Conservation (phyloP, 352 stramenopile species). For the Pythium coloratum region DNA sequence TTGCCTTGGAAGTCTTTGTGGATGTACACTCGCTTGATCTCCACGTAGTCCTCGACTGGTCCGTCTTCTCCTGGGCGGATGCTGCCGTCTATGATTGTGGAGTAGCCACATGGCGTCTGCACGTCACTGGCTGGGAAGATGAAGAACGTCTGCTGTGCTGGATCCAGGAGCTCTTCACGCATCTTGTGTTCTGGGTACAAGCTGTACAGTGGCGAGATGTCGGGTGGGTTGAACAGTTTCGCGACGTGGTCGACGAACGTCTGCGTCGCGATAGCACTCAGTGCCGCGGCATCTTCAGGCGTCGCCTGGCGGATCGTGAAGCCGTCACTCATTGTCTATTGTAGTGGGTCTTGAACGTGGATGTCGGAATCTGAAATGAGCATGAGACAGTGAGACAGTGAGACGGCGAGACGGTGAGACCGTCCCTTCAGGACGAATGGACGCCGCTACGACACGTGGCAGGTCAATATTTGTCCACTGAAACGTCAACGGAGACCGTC, state of each 20-base stretch:
- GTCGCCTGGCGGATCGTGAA: conserved; percentile 23
- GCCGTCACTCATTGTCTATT: background rate
- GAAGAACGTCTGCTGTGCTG: conserved; percentile 25
- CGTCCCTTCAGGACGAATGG: too few relatives aligned
- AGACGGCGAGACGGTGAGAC: too few relatives aligned
- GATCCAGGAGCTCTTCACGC: conserved; percentile 24
- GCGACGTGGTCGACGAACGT: conserved; percentile 33
- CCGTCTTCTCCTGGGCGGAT: conserved; percentile 28
- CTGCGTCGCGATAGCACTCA: conserved; percentile 30
- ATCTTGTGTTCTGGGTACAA: conserved; percentile 26
- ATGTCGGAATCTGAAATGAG: background rate
- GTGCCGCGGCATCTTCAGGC: conserved; percentile 19
- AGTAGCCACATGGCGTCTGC: conserved; percentile 23
- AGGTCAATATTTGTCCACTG: too few relatives aligned
- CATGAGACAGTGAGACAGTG: too few relatives aligned
- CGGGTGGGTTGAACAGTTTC: conserved; percentile 22
- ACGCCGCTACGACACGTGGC: too few relatives aligned
- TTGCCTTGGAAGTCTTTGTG: conserved; percentile 32
- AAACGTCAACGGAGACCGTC: too few relatives aligned
- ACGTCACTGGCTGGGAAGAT: conserved; percentile 18
- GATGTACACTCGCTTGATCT: conserved; percentile 38
- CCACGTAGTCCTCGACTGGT: conserved; percentile 23
- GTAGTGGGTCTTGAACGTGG: background rate
- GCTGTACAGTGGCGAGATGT: conserved; percentile 11
- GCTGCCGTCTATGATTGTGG: conserved; percentile 29